Conservation (phyloP, 2,329 filamentous ascomycete genomes). For the Pseudogymnoascus sp. region DNA sequence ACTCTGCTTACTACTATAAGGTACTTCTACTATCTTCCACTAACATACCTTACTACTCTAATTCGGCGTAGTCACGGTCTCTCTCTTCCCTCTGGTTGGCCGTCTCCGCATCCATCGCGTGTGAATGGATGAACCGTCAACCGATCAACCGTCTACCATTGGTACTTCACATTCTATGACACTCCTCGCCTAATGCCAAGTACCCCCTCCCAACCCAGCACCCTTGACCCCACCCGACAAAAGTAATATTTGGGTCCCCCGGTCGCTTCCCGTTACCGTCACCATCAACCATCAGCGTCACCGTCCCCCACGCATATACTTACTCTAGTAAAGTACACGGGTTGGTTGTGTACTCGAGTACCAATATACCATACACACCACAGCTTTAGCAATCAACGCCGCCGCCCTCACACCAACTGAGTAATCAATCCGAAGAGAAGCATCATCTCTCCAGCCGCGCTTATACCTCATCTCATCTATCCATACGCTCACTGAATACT, state of each 20-base stretch:
- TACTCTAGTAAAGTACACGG: not conserved
- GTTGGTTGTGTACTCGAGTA: not conserved
- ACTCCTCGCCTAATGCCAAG: not conserved
- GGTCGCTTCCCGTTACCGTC: not conserved
- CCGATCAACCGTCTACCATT: not conserved
- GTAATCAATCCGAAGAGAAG: not conserved
- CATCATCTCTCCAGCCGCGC: not conserved
- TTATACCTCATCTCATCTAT: not conserved
- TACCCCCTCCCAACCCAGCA: not conserved
- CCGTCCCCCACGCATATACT: not conserved
- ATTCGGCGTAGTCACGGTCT: not conserved
- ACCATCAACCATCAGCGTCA: not conserved
- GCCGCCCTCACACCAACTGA: not conserved
- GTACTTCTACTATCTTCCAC: not conserved
- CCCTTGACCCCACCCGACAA: not conserved
- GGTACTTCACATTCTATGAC: not conserved
- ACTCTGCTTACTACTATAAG: not conserved
- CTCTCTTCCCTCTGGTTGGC: not conserved
- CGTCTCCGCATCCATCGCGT: not conserved
- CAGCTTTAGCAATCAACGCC: conserved; percentile 4
- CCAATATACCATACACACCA: not conserved
- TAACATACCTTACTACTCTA: not conserved
- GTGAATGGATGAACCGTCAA: not conserved
- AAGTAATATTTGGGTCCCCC: not conserved
- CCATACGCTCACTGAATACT: too few relatives aligned